phyloP scores from a whole-genome alignment of 495 filamentous ascomycete genomes.

The Talaromyces liani region DNA sequence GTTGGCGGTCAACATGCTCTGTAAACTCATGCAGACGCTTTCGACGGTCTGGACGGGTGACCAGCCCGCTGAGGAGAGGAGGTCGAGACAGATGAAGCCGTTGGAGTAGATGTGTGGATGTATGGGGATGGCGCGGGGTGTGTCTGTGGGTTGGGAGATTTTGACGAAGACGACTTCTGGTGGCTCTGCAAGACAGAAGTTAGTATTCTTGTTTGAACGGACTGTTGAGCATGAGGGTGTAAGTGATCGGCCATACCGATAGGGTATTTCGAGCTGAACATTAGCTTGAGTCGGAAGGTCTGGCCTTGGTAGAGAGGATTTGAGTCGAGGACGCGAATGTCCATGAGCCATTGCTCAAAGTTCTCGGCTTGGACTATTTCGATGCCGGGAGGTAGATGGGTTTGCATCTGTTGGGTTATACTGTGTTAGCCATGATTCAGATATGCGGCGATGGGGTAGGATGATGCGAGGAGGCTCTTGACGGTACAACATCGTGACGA shows the following conservation, averaged over 20 bases:
- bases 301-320: conserved; percentile 85
- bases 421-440: conserved; percentile 4
- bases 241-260: conserved; percentile 55
- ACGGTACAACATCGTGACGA: not conserved
- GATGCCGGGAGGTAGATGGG: conserved; percentile 61
- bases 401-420: conserved; percentile 30
- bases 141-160: conserved; percentile 32
- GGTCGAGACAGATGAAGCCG: conserved; percentile 94
- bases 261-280: conserved; percentile 75
- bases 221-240: too few relatives aligned
- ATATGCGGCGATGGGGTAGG: not conserved
- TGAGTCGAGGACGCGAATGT: conserved; percentile 82
- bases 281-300: conserved; percentile 79
- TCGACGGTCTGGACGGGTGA: conserved; percentile 95
- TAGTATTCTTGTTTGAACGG: not conserved
- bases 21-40: conserved; percentile 93
- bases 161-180: conserved; percentile 87
- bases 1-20: conserved; percentile 97
- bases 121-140: conserved; percentile 71
- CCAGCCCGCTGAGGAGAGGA: conserved; percentile 84
- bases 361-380: conserved; percentile 70
- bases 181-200: conserved; percentile 51
- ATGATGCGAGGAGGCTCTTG: not conserved
- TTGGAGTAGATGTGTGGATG: conserved; percentile 98
- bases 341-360: conserved; percentile 85